Evolutionary conservation across 2,329 filamentous ascomycete genomes (phyloP).

Genomic region (Claviceps digitariae): DNA sequence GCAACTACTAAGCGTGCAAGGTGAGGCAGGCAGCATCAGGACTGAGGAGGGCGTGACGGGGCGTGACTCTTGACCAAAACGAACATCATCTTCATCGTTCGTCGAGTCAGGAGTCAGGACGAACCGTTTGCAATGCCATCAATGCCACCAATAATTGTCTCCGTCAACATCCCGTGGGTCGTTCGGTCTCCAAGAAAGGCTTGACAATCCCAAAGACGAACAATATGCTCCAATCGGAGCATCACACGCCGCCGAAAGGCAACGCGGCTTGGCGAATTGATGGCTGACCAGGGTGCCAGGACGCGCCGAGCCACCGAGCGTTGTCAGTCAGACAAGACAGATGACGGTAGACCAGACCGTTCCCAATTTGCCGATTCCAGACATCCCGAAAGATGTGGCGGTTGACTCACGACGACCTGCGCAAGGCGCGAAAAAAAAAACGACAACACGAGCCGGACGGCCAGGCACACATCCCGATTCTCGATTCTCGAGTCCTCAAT

Average conservation of each 20-base stretch:
- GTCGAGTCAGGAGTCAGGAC: too few relatives aligned
- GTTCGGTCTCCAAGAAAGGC: background rate
- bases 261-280: background rate
- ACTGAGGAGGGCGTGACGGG: too few relatives aligned
- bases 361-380: constrained; percentile 6
- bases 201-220: background rate
- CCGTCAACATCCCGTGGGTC: background rate
- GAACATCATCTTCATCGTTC: too few relatives aligned
- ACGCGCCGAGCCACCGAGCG: background rate
- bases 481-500: too few relatives aligned
- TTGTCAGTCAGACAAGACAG: background rate
- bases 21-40: too few relatives aligned
- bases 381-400: background rate
- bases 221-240: background rate
- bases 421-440: background rate
- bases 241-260: background rate
- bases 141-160: background rate
- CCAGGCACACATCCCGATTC: background rate
- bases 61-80: too few relatives aligned
- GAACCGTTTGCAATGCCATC: too few relatives aligned
- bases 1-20: too few relatives aligned
- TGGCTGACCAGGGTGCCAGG: background rate
- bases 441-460: background rate
- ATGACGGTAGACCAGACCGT: too few relatives aligned
- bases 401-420: background rate